phyloP scores from a whole-genome alignment of 2,329 filamentous ascomycete species.

The Scortechinia acanthostroma region DNA sequence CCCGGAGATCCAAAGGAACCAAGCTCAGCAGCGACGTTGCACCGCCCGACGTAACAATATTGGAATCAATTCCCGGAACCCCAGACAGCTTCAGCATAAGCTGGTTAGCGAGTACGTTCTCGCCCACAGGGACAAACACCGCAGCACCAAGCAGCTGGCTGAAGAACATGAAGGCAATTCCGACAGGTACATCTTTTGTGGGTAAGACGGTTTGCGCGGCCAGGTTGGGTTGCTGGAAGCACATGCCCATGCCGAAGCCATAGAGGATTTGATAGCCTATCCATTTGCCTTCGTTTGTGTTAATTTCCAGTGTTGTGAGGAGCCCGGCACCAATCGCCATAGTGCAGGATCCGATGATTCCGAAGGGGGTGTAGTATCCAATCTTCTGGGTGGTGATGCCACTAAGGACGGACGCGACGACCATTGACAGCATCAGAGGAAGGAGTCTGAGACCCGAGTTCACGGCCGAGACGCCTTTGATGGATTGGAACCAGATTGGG shows the following conservation, averaged over 20 bases:
- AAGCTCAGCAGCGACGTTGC: too few relatives aligned
- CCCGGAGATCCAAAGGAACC: too few relatives aligned
- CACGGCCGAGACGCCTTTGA: neutral
- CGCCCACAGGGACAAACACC: neutral
- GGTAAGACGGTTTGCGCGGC: slow-evolving; percentile 5
- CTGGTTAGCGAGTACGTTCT: neutral
- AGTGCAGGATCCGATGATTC: slow-evolving; percentile 5
- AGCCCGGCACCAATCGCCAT: slow-evolving; percentile 2
- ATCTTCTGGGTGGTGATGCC: slow-evolving; percentile 8
- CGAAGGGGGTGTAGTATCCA: slow-evolving; percentile 14
- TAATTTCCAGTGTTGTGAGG: too few relatives aligned
- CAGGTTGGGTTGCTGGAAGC: neutral
- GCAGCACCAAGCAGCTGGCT: neutral
- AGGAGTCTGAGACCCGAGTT: slow-evolving; percentile 2
- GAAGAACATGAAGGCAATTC: slow-evolving; percentile 27
- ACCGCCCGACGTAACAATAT: too few relatives aligned
- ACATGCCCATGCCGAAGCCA: neutral
- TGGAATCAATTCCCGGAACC: too few relatives aligned
- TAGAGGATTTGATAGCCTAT: too few relatives aligned
- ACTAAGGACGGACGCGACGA: neutral
- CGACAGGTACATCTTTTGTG: slow-evolving; percentile 29
- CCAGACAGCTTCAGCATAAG: too few relatives aligned
- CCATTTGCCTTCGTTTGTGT: too few relatives aligned
- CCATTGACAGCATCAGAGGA: slow-evolving; percentile 3
- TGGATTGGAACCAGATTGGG: neutral